A percentile compares a stretch with the other conserved stretches of the same genome.
These are phyloP conservation scores for Hypoxylon rubiginosum DNA, from an alignment of 2,329 filamentous ascomycete genomes.

Conservation along the genomic window DNA sequence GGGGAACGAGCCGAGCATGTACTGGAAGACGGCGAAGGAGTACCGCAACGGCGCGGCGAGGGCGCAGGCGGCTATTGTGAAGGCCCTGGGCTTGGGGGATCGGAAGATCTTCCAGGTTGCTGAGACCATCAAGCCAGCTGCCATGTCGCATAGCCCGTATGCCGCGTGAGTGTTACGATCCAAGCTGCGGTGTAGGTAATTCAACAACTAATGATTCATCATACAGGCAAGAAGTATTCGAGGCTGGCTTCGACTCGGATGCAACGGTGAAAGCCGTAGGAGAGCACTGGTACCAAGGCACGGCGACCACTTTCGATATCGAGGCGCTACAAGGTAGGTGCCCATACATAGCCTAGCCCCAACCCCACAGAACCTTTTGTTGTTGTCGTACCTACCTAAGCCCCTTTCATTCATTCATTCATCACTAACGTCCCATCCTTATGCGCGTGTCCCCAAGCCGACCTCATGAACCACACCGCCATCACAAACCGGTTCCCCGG, in stretches of 20 bases:
- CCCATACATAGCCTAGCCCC: too few relatives aligned
- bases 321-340: constrained; percentile 13
- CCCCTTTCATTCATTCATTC: too few relatives aligned
- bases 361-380: too few relatives aligned
- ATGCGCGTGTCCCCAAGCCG: too few relatives aligned
- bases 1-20: constrained; percentile 31
- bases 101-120: constrained; percentile 19
- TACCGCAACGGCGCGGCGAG: constrained; percentile 19
- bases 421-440: too few relatives aligned
- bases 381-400: too few relatives aligned
- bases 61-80: constrained; percentile 10
- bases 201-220: not conserved
- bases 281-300: constrained; percentile 29
- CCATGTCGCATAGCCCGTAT: constrained; percentile 2
- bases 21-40: constrained; percentile 6
- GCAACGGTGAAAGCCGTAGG: constrained; percentile 10
- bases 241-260: constrained; percentile 20
- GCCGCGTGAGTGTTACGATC: constrained; percentile 1
- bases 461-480: too few relatives aligned
- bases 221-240: constrained; percentile 9
- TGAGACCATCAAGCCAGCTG: constrained; percentile 8
- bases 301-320: constrained; percentile 5
- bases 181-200: not conserved
- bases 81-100: constrained; percentile 19
- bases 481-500: too few relatives aligned